phyloP scores from a whole-genome alignment of 1,284 basidiomycete species.

The Schizophyllum amplum region DNA sequence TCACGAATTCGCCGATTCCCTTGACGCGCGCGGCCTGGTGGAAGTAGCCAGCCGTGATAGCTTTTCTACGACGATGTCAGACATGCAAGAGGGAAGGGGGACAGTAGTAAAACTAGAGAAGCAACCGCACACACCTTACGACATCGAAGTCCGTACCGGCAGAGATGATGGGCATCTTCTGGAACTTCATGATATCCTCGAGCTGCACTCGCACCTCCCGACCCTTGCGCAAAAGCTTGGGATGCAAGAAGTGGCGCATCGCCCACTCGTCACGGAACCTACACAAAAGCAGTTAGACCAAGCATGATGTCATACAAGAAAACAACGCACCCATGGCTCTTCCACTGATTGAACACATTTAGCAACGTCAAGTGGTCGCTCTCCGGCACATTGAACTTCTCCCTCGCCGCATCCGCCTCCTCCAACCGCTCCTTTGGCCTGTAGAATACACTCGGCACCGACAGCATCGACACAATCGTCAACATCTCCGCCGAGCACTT shows the following conservation, averaged over 20 bases:
- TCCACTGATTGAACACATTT: constrained; percentile 98
- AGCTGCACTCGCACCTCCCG: constrained; percentile 95
- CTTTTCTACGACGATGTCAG: constrained; percentile 61
- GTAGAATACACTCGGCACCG: constrained; percentile 95
- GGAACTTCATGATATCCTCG: constrained; percentile 98
- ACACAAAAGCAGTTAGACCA: constrained; percentile 7
- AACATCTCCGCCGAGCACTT: constrained; percentile 93
- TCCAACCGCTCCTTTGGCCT: constrained; percentile 93
- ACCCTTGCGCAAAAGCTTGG: constrained; percentile 91
- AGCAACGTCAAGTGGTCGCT: constrained; percentile 94
- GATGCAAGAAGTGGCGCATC: constrained; percentile 92
- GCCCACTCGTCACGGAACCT: constrained; percentile 92
- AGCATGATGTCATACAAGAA: constrained; percentile 1
- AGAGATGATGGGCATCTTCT: constrained; percentile 88
- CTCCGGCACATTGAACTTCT: constrained; percentile 98
- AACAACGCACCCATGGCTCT: constrained; percentile 72
- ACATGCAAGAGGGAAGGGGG: no score
- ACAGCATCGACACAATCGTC: constrained; percentile 98
- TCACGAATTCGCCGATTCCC: constrained; percentile 98
- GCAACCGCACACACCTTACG: constrained; percentile 58
- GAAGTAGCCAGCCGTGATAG: constrained; percentile 97
- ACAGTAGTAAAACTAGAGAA: constrained; percentile 3
- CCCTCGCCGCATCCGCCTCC: constrained; percentile 92
- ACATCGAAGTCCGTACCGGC: constrained; percentile 95
- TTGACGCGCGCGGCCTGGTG: constrained; percentile 98